Base-by-base conservation (phyloP, 140 eudicot species). In the Senecio squalidus region DNA sequence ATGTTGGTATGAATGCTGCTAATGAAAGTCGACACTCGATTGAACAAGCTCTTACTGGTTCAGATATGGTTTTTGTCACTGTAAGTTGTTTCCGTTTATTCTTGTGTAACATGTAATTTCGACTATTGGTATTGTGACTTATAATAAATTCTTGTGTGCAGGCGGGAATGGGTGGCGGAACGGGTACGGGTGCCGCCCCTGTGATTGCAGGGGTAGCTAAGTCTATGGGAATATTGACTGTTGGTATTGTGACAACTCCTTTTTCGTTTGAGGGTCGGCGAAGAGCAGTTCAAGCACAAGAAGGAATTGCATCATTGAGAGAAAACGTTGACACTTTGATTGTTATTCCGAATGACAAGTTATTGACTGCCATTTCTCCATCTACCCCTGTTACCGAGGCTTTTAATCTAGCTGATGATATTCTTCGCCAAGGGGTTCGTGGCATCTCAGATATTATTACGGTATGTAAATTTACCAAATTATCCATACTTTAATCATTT, bases 161-260 rank as follows among this genome's bases (percentile, higher is more conserved):
- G 96, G 96, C 96, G 39, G 96, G 96, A 46, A 88, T 88, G 96
- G 96, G 96, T 62, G 96, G 96, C 48, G 96, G 96, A 47, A 88
- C 96, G 11, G 96, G 96, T 15, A 88, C 96, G 0, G 96, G 96
- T 55, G 96, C 76, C 11, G 95, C 92, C 22, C 96, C 96, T 14
- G 71, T 84, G 56, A 82, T 88, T 71, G 96, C 96, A 58, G 96
- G 86, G 56, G 69, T 84, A 43, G 96, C 95, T 69, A 88, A 88
- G 69, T 72, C 95, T 36, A 76, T 88, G 92, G 96, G 95, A 1
- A 78, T 88, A 23, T 77, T 88, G 79, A 88, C 96, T 5, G 96
- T 88, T 66, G 96, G 96, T 9, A 88, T 88, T 41, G 88, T 88
- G 25, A 81, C 96, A 29, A 81, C 91, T 22, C 96, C 96, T 2